These are phyloP conservation scores for Fraxinus excelsior DNA, from an alignment of 257 asterid species.

Conservation along the genomic window DNA sequence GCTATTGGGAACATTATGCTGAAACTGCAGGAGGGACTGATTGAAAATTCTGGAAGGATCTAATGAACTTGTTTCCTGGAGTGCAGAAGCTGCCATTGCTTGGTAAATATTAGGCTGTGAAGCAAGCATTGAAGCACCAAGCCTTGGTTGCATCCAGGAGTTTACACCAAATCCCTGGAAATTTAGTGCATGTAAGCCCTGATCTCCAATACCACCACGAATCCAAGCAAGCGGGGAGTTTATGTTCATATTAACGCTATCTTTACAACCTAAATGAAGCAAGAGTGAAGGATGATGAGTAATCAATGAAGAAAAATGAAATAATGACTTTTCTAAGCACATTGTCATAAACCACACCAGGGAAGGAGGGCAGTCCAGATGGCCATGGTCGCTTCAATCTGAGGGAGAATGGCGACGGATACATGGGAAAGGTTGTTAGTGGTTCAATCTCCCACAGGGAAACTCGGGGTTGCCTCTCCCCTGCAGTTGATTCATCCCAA, in stretches of 20 bases:
- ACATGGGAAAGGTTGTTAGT: slow-evolving; percentile 85
- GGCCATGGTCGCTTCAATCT: slow-evolving; percentile 94
- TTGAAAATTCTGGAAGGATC: slow-evolving; percentile 62
- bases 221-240: slow-evolving; percentile 71
- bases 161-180: slow-evolving; percentile 66
- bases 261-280: slow-evolving; percentile 52
- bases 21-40: slow-evolving; percentile 69
- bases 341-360: slow-evolving; percentile 46
- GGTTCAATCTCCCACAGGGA: slow-evolving; percentile 95
- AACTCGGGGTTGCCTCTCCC: slow-evolving; percentile 93
- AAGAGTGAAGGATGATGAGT: neutral
- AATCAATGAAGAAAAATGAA: neutral
- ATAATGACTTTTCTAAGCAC: neutral
- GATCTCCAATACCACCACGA: slow-evolving; percentile 68
- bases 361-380: slow-evolving; percentile 67
- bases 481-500: slow-evolving; percentile 98
- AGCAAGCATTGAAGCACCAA: slow-evolving; percentile 63
- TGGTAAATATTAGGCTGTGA: slow-evolving; percentile 87
- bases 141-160: slow-evolving; percentile 85
- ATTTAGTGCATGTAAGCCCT: slow-evolving; percentile 61
- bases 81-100: slow-evolving; percentile 64
- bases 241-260: slow-evolving; percentile 53
- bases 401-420: slow-evolving; percentile 87
- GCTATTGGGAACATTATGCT: slow-evolving; percentile 49
- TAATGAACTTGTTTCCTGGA: slow-evolving; percentile 53